These are phyloP conservation scores for Fusarium sp. DNA, from an alignment of 2,329 filamentous ascomycete genomes.

Conservation along the genomic window DNA sequence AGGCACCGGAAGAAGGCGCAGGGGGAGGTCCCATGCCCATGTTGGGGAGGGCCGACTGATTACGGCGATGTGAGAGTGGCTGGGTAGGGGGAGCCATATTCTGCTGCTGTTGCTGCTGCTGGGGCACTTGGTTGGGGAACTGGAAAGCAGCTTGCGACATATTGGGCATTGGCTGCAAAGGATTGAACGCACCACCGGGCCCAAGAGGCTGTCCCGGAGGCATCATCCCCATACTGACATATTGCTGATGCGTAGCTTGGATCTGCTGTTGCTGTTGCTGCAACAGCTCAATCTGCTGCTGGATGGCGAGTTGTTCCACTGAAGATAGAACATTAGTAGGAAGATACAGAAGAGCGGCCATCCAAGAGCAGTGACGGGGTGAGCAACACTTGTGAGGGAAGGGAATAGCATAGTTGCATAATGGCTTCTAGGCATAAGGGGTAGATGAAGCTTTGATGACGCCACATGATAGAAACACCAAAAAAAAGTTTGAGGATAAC, in stretches of 20 bases:
- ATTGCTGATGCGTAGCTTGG: conserved; percentile 94
- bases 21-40: conserved; percentile 89
- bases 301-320: conserved; percentile 98
- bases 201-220: conserved; percentile 80
- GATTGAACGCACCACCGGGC: conserved; percentile 75
- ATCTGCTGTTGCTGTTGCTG: conserved; percentile 99
- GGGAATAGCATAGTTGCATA: not conserved
- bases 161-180: conserved; percentile 81
- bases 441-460: conserved; percentile 8
- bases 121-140: conserved; percentile 80
- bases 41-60: conserved; percentile 94
- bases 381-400: not conserved
- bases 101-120: conserved; percentile 79
- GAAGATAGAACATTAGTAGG: conserved; percentile 35
- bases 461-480: conserved; percentile 1
- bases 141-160: conserved; percentile 87
- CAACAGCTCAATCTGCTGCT: conserved; percentile 96
- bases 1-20: conserved; percentile 89
- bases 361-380: not conserved
- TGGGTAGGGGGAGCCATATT: conserved; percentile 81
- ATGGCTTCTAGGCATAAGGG: not conserved
- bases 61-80: conserved; percentile 89
- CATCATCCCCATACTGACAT: conserved; percentile 97
- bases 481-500: not conserved
- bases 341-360: not conserved